Evolutionary conservation across 768 basidiomycete species (phyloP).

Genomic region (Mycena galericulata): DNA sequence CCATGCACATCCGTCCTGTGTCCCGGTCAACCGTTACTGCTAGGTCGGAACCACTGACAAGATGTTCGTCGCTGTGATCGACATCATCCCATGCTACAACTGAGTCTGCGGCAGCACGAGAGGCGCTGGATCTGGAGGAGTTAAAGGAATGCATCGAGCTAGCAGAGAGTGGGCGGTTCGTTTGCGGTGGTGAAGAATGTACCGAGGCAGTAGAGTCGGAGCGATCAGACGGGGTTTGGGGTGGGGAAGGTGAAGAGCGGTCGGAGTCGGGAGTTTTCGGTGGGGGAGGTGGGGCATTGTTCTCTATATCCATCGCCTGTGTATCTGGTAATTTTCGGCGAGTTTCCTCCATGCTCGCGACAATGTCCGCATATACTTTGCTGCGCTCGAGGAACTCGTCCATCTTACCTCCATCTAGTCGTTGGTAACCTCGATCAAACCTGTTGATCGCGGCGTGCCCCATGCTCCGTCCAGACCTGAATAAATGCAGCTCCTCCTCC

Average conservation of each 20-base stretch:
- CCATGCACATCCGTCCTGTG: too few species aligned
- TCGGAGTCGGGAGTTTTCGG: too few species aligned
- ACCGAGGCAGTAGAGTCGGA: too few species aligned
- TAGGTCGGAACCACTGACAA: constrained; percentile 1
- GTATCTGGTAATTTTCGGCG: constrained; percentile 26
- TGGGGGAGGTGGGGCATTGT: too few species aligned
- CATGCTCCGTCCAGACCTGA: too few species aligned
- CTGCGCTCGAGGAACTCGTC: constrained; percentile 37
- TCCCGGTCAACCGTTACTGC: background rate
- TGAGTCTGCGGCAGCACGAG: background rate
- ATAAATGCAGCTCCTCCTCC: too few species aligned
- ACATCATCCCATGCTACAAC: background rate
- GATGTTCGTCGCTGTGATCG: constrained; percentile 8
- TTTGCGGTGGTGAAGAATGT: too few species aligned
- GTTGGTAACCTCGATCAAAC: too few species aligned
- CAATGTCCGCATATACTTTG: constrained; percentile 22
- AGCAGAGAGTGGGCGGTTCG: too few species aligned
- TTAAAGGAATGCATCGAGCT: background rate
- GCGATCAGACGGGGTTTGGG: too few species aligned
- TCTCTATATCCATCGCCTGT: background rate
- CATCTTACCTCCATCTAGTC: constrained; percentile 22
- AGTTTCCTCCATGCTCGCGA: constrained; percentile 33
- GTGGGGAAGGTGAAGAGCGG: too few species aligned
- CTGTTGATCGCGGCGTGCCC: too few species aligned
- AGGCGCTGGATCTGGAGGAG: background rate